These are phyloP conservation scores for Botrytis tulipae DNA, from an alignment of 2,329 filamentous ascomycete species.

Conservation along the genomic window DNA sequence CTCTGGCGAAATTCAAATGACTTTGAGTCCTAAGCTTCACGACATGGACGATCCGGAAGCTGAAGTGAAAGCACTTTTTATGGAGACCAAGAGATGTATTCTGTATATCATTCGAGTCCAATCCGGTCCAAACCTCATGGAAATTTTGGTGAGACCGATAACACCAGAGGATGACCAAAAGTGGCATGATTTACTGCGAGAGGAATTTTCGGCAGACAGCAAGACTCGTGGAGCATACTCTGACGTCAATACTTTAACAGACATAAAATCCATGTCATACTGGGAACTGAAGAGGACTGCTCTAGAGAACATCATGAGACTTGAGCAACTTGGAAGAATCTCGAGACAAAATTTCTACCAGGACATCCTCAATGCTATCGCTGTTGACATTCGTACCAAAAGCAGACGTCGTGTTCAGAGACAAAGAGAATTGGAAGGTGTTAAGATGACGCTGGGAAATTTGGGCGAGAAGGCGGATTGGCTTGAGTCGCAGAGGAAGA, in stretches of 20 bases:
- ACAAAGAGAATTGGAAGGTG: slow-evolving; percentile 84
- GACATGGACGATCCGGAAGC: slow-evolving; percentile 91
- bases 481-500: slow-evolving; percentile 92
- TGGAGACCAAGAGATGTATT: slow-evolving; percentile 96
- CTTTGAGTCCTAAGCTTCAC: slow-evolving; percentile 83
- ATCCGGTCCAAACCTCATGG: slow-evolving; percentile 85
- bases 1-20: slow-evolving; percentile 81
- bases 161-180: slow-evolving; percentile 82
- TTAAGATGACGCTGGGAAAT: slow-evolving; percentile 70
- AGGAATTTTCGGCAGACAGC: slow-evolving; percentile 71
- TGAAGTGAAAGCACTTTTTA: slow-evolving; percentile 87
- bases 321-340: slow-evolving; percentile 86
- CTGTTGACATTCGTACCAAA: slow-evolving; percentile 94
- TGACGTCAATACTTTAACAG: slow-evolving; percentile 77
- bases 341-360: slow-evolving; percentile 88
- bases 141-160: slow-evolving; percentile 91
- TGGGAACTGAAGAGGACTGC: slow-evolving; percentile 89
- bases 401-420: slow-evolving; percentile 89
- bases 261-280: slow-evolving; percentile 87
- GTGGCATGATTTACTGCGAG: slow-evolving; percentile 77
- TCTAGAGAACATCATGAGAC: slow-evolving; percentile 86
- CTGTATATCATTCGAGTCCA: slow-evolving; percentile 98
- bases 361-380: slow-evolving; percentile 96
- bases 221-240: slow-evolving; percentile 82
- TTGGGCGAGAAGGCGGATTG: slow-evolving; percentile 85